Conservation (phyloP, 495 filamentous ascomycete species). For the Neurospora sp. region DNA sequence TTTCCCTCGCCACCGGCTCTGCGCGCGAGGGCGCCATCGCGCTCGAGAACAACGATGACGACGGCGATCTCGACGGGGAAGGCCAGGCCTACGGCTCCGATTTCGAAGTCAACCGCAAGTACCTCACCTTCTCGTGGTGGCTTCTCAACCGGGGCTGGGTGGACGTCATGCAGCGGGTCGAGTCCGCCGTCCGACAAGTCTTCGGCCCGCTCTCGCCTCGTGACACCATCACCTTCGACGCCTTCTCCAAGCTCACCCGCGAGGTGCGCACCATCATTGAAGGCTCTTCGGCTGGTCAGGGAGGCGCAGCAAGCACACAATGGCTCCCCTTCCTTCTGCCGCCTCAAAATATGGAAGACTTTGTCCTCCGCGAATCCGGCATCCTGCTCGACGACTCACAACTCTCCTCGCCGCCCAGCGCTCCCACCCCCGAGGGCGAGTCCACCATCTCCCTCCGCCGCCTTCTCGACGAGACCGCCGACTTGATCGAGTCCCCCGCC, state of each 20-base stretch:
- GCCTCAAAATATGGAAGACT: constrained; percentile 60
- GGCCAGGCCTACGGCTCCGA: constrained; percentile 79
- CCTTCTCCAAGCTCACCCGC: constrained; percentile 64
- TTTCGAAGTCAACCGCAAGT: constrained; percentile 87
- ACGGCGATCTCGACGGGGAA: constrained; percentile 68
- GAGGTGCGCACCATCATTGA: constrained; percentile 80
- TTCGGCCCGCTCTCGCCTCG: constrained; percentile 80
- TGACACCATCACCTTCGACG: constrained; percentile 71
- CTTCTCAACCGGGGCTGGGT: constrained; percentile 85
- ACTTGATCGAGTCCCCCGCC: constrained; percentile 86
- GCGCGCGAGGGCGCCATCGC: constrained; percentile 51
- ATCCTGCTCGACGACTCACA: constrained; percentile 46
- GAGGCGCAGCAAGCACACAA: constrained; percentile 35
- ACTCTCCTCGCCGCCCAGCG: neutral
- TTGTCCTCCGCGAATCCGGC: constrained; percentile 74
- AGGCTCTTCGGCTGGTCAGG: constrained; percentile 52
- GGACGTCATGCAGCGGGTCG: constrained; percentile 66
- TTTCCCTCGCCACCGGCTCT: constrained; percentile 68
- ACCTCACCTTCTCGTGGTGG: constrained; percentile 98
- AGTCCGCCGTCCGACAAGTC: constrained; percentile 68
- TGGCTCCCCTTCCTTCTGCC: constrained; percentile 88
- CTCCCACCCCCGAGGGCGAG: constrained; percentile 14
- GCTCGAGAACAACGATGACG: constrained; percentile 84
- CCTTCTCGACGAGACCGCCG: constrained; percentile 90
- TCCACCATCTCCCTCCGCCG: constrained; percentile 56